phyloP scores from a whole-genome alignment of 2,329 filamentous ascomycete species.

The Monosporascus sp. region DNA sequence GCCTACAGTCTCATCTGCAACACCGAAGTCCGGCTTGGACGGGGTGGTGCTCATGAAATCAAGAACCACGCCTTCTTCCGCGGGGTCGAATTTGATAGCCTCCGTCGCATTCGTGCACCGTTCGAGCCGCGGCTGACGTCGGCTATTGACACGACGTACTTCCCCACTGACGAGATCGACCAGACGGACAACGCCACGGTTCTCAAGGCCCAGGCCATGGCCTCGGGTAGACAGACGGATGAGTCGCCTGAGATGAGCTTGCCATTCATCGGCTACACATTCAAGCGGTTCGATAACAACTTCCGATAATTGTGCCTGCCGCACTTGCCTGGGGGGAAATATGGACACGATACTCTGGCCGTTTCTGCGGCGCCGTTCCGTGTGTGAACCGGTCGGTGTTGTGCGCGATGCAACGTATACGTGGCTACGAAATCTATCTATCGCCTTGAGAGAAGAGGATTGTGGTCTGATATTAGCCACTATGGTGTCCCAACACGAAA shows the following conservation, averaged over 20 bases:
- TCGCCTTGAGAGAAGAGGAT: no score
- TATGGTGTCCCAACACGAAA: no score
- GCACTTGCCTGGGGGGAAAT: neutral
- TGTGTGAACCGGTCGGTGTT: no score
- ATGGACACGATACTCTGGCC: no score
- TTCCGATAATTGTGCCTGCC: slow-evolving; percentile 43
- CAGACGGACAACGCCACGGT: slow-evolving; percentile 90
- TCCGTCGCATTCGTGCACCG: slow-evolving; percentile 87
- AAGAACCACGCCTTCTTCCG: slow-evolving; percentile 95
- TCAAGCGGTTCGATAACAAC: slow-evolving; percentile 88
- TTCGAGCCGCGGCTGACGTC: slow-evolving; percentile 93
- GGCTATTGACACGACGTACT: slow-evolving; percentile 95
- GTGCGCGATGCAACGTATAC: no score
- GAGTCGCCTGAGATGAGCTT: slow-evolving; percentile 92
- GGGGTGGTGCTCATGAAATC: slow-evolving; percentile 82
- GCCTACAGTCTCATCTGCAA: slow-evolving; percentile 78
- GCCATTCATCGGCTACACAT: slow-evolving; percentile 94
- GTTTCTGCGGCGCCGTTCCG: no score
- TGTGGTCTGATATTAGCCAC: no score
- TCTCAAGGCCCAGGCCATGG: slow-evolving; percentile 76
- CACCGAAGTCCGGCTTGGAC: slow-evolving; percentile 84
- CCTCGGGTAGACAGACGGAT: slow-evolving; percentile 59
- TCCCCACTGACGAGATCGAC: slow-evolving; percentile 97
- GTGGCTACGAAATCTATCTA: no score
- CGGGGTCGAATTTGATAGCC: slow-evolving; percentile 88